Evolutionary conservation across 106 monocot species (phyloP).

Genomic region (Narthecium ossifragum): DNA sequence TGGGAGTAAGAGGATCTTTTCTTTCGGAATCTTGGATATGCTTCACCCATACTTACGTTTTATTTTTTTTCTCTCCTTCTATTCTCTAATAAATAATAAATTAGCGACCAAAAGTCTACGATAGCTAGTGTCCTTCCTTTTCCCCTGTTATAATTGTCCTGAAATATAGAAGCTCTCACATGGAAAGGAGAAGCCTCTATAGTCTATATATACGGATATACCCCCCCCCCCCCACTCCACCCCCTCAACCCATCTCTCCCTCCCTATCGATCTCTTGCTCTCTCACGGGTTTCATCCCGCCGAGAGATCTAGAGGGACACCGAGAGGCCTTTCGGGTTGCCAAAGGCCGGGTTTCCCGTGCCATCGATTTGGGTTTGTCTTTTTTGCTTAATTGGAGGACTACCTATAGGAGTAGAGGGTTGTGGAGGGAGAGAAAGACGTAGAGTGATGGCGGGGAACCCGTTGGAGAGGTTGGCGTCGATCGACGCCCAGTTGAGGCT

Average conservation of each 20-base stretch:
- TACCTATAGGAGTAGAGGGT: neutral
- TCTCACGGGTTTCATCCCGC: neutral
- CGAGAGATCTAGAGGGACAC: neutral
- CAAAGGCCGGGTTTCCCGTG: neutral
- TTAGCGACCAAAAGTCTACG: no score
- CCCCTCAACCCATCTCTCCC: neutral
- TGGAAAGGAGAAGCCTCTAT: no score
- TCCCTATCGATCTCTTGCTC: neutral
- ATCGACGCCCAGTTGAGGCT: slow-evolving; percentile 90
- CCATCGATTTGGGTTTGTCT: neutral
- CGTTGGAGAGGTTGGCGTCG: slow-evolving; percentile 66
- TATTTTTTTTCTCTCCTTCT: no score
- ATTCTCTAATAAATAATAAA: no score
- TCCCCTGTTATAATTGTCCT: no score
- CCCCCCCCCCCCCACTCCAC: neutral
- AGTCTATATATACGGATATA: no score
- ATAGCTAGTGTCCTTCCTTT: no score
- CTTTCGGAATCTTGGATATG: no score
- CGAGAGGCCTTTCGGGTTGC: neutral
- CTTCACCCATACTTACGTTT: no score
- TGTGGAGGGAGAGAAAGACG: neutral
- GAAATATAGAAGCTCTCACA: no score
- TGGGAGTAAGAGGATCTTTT: no score
- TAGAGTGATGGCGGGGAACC: slow-evolving; percentile 36
- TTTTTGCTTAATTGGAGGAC: neutral